These are phyloP conservation scores for Pelargonium citronellum DNA, from an alignment of 441 rosid species.

Conservation along the genomic window DNA sequence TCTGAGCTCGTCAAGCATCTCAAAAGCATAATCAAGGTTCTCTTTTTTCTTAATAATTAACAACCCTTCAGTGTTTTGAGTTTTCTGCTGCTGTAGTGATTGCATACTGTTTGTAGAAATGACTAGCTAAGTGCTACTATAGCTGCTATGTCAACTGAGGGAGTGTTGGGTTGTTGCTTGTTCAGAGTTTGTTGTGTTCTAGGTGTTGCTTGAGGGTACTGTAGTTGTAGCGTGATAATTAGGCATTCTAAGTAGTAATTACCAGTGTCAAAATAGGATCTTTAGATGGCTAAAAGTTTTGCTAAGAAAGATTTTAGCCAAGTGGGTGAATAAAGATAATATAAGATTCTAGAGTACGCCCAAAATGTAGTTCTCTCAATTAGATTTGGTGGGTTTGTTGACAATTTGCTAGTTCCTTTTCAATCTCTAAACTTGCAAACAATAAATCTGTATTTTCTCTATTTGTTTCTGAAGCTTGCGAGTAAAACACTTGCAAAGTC, in stretches of 20 bases:
- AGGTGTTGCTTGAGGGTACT: background rate
- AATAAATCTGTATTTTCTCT: background rate
- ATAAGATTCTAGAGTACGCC: too few relatives aligned
- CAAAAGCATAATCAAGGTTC: conserved; percentile 79
- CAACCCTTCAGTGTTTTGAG: conserved; percentile 7
- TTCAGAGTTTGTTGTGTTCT: background rate
- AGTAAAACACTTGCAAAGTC: background rate
- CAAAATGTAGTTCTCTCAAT: too few relatives aligned
- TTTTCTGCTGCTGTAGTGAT: conserved; percentile 16
- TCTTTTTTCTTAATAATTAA: background rate
- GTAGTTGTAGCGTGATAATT: background rate
- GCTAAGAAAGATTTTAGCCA: background rate
- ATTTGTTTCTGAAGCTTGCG: background rate
- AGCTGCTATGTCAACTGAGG: background rate
- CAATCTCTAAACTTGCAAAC: background rate
- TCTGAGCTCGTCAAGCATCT: conserved; percentile 86
- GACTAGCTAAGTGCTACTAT: background rate
- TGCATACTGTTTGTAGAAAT: background rate
- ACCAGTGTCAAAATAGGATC: background rate
- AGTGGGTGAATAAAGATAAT: background rate
- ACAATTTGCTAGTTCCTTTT: too few relatives aligned
- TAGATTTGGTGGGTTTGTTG: too few relatives aligned
- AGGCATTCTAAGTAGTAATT: background rate
- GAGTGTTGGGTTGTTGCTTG: background rate
- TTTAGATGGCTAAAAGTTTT: background rate